These are phyloP conservation scores for Porcisia hertigi DNA, from an alignment of 208 protist genomes.

Conservation along the genomic window DNA sequence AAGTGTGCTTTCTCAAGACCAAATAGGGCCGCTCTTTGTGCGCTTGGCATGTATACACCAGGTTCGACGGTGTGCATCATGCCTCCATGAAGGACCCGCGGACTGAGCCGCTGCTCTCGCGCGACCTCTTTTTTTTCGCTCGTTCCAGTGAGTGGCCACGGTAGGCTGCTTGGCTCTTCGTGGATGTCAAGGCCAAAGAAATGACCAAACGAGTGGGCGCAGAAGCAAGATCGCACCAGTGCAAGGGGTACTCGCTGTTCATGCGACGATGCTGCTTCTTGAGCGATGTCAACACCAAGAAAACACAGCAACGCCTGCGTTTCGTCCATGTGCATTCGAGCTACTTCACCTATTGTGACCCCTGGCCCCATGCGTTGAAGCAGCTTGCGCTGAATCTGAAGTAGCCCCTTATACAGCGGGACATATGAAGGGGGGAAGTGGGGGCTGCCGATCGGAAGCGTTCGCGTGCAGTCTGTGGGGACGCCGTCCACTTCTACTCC, in stretches of 20 bases:
- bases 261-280: not conserved
- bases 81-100: conserved; percentile 31
- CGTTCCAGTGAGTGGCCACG: not conserved
- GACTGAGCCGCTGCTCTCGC: not conserved
- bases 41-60: conserved; percentile 53
- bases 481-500: conserved; percentile 51
- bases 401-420: conserved; percentile 38
- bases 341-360: conserved; percentile 27
- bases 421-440: conserved; percentile 15
- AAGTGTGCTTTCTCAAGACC: conserved; percentile 15
- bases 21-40: conserved; percentile 15
- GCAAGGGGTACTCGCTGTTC: conserved; percentile 17
- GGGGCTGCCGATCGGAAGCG: conserved; percentile 36
- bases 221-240: conserved; percentile 48
- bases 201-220: conserved; percentile 61
- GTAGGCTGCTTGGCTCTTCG: conserved; percentile 25
- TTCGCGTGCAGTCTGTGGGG: conserved; percentile 70
- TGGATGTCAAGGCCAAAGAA: conserved; percentile 67
- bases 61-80: conserved; percentile 78
- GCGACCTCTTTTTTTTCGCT: not conserved
- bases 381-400: conserved; percentile 44
- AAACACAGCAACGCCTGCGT: conserved; percentile 31
- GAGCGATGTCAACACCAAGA: conserved; percentile 29
- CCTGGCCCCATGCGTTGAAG: conserved; percentile 32
- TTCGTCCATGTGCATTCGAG: conserved; percentile 30